Evolutionary conservation across 2,329 filamentous ascomycete genomes (phyloP).

Genomic region (Allantophomopsis lycopodina): DNA sequence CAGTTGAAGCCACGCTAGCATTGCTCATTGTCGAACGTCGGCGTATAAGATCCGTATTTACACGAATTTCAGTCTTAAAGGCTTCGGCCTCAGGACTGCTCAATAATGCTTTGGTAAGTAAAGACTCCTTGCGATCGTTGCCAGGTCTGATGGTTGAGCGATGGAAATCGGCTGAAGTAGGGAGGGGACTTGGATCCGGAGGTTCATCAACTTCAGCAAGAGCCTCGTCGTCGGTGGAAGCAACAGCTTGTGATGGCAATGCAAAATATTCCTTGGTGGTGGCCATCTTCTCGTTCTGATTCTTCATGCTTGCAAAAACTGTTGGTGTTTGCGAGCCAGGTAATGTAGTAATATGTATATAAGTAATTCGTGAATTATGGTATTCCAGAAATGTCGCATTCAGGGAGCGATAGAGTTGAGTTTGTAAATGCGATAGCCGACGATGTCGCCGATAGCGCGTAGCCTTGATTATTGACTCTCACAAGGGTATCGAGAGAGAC

Average conservation of each 20-base stretch:
- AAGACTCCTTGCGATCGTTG: slow-evolving; percentile 55
- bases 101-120: slow-evolving; percentile 76
- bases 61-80: slow-evolving; percentile 22
- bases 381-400: too few relatives aligned
- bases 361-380: too few relatives aligned
- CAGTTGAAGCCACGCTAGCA: slow-evolving; percentile 68
- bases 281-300: slow-evolving; percentile 10
- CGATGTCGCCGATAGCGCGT: too few relatives aligned
- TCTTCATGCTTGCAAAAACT: background rate
- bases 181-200: slow-evolving; percentile 40
- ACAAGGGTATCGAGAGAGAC: too few relatives aligned
- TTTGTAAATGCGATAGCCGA: too few relatives aligned
- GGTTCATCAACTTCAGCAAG: slow-evolving; percentile 76
- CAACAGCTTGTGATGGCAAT: slow-evolving; percentile 28
- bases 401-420: too few relatives aligned
- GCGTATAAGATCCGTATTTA: slow-evolving; percentile 22
- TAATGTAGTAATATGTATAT: background rate
- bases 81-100: slow-evolving; percentile 46
- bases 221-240: slow-evolving; percentile 45
- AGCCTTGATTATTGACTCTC: too few relatives aligned
- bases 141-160: slow-evolving; percentile 27
- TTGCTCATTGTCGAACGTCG: slow-evolving; percentile 58
- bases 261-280: slow-evolving; percentile 24
- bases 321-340: slow-evolving; percentile 3
- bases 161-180: slow-evolving; percentile 13